phyloP scores from a whole-genome alignment of 768 basidiomycete genomes.

The Rhizopogon salebrosus region DNA sequence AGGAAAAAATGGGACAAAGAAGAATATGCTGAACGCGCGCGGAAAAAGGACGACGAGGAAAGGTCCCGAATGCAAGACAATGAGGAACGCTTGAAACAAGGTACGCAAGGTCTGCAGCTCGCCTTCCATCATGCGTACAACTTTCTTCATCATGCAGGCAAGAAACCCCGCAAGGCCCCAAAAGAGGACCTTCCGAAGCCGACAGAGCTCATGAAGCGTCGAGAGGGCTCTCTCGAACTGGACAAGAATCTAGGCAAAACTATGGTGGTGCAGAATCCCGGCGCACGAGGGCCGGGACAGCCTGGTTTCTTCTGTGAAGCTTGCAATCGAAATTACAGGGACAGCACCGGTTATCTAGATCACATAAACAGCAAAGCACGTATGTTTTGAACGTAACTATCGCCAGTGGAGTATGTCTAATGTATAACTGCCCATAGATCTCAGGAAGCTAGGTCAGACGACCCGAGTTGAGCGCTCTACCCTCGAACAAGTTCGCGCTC shows the following conservation, averaged over 20 bases:
- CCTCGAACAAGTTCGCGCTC: conserved; percentile 84
- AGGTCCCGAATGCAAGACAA: conserved; percentile 81
- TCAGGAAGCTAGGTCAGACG: conserved; percentile 91
- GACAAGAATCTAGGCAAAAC: conserved; percentile 96
- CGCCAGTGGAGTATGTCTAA: conserved; percentile 2
- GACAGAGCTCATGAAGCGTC: conserved; percentile 87
- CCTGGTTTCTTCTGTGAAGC: conserved; percentile 93
- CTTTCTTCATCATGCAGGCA: conserved; percentile 46
- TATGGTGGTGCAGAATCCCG: conserved; percentile 84
- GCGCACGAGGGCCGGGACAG: conserved; percentile 80
- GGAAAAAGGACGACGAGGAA: conserved; percentile 76
- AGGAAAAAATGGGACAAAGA: conserved; percentile 95
- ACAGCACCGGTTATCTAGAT: conserved; percentile 89
- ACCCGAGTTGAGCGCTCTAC: conserved; percentile 90
- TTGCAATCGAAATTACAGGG: conserved; percentile 90
- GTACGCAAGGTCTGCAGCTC: conserved; percentile 30
- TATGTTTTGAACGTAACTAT: conserved; percentile 40
- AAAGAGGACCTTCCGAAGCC: conserved; percentile 84
- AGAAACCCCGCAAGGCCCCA: conserved; percentile 64
- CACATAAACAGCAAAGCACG: conserved; percentile 94
- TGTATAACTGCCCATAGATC: conserved; percentile 51
- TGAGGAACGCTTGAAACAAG: conserved; percentile 80
- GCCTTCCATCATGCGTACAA: neutral
- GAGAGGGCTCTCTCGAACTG: conserved; percentile 79
- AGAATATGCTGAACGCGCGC: conserved; percentile 80